Base-by-base conservation (phyloP, 208 protist species). In the Crithidia mellificae region DNA sequence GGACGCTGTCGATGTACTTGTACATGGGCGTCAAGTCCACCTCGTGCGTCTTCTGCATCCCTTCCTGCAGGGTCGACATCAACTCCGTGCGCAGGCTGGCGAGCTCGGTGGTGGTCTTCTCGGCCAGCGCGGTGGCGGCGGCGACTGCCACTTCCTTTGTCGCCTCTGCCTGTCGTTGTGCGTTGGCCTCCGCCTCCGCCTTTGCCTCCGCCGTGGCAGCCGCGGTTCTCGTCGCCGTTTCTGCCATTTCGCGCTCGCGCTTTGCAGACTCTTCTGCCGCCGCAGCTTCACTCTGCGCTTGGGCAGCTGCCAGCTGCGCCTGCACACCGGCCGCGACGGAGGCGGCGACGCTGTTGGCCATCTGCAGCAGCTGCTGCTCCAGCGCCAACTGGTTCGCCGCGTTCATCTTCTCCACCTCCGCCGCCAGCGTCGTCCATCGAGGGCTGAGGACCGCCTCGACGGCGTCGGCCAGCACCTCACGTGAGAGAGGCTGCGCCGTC, bases 1-100 rank as follows among this genome's bases (percentile, higher is more conserved):
- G 63, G 19, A 91, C 71, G 57, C 80, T 80, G 55, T 95, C 90
- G 41, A 95, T 74, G 67, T 92, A 93, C 62, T 83, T 69, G 76
- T 86, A 91, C 76, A 95, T 83, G 22, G 84, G 85, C 3, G 83
- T 86, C 17, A 95, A 56, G 66, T 95, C 80, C 55, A 93, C 77
- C 53, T 90, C 81, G 11, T 87, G 85, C 8, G 76, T 66, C 57
- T 84, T 84, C 34, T 64, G 67, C 71, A 83, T 85, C 47, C 92
- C 84, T 17, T 64, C 25, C 53, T 83, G 65, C 8, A 95, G 61
- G 6, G 80, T 61, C 15, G 66, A 30, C 32, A 91, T 38, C 27
- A 95, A 67, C 56, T 74, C 79, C 34, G 39, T 50, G n/a, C 80
- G 78, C 24, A 95, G 63, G n/a, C 4, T 50, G 20, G 68, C 19